These are phyloP conservation scores for Jaapia argillacea DNA, from an alignment of 768 basidiomycete species.

Conservation along the genomic window DNA sequence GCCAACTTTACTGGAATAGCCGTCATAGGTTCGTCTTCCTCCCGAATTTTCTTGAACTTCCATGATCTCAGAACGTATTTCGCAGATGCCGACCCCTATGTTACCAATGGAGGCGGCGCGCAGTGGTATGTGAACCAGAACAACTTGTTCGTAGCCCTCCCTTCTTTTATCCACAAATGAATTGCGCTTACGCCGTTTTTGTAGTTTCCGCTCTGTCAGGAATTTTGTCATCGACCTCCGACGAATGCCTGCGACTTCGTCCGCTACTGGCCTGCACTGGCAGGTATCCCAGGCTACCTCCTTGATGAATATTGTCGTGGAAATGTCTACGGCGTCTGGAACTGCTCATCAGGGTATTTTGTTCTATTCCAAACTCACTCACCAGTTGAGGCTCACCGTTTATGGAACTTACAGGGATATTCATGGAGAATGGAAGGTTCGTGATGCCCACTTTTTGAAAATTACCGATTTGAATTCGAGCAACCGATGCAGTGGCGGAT, in stretches of 20 bases:
- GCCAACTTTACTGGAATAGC: conserved; percentile 58
- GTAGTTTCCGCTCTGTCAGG: conserved; percentile 58
- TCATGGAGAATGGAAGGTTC: conserved; percentile 67
- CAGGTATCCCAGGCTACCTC: conserved; percentile 77
- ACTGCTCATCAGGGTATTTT: conserved; percentile 58
- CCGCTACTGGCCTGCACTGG: conserved; percentile 74
- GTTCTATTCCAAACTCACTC: not conserved
- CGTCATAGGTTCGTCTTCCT: conserved; percentile 50
- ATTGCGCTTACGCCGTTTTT: not conserved
- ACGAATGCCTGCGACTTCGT: conserved; percentile 40
- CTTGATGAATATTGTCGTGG: conserved; percentile 58
- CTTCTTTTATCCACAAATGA: not conserved
- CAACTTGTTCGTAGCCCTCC: conserved; percentile 44
- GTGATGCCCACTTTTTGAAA: no score
- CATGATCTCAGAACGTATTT: not conserved
- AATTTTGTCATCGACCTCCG: conserved; percentile 67
- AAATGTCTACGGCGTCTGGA: conserved; percentile 58
- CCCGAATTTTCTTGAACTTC: not conserved
- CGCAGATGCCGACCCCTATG: conserved; percentile 66
- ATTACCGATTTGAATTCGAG: no score
- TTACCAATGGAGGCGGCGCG: conserved; percentile 45
- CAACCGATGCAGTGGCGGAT: conserved; percentile 25
- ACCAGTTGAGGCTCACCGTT: no score
- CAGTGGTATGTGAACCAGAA: conserved; percentile 56
- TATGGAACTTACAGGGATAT: conserved; percentile 46